A percentile compares a stretch with the other conserved stretches of the same genome.
These are phyloP conservation scores for Bryoglossum gracile DNA, from an alignment of 495 filamentous ascomycete species.

Conservation along the genomic window DNA sequence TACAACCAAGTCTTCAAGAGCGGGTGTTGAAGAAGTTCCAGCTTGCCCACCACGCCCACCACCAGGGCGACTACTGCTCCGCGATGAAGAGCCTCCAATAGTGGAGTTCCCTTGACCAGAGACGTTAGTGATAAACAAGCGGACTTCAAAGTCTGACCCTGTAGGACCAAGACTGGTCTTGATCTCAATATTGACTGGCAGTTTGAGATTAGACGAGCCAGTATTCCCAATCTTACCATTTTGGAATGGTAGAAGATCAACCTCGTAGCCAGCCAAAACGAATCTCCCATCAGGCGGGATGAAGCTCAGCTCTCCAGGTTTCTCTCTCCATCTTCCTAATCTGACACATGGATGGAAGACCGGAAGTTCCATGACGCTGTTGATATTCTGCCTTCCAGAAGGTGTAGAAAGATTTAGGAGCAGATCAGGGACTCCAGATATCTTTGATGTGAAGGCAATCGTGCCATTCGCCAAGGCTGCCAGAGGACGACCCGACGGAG, in stretches of 20 bases:
- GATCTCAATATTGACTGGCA: conserved; percentile 78
- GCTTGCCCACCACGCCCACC: conserved; percentile 44
- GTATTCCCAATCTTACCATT: conserved; percentile 26
- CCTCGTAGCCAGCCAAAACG: conserved; percentile 88
- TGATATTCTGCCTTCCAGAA: conserved; percentile 66
- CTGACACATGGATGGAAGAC: conserved; percentile 97
- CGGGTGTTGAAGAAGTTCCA: conserved; percentile 48
- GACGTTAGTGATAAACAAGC: conserved; percentile 60
- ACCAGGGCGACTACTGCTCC: conserved; percentile 12
- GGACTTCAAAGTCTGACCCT: conserved; percentile 84
- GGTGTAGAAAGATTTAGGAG: conserved; percentile 70
- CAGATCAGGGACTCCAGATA: conserved; percentile 90
- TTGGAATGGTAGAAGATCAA: conserved; percentile 70
- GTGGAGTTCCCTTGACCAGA: conserved; percentile 41
- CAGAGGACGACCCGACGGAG: conserved; percentile 81
- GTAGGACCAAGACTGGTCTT: conserved; percentile 65
- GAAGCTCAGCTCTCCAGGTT: conserved; percentile 85
- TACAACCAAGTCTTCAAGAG: conserved; percentile 73
- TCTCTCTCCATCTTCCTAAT: conserved; percentile 74
- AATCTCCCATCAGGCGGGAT: conserved; percentile 95
- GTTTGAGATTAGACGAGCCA: conserved; percentile 53
- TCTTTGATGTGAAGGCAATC: conserved; percentile 89
- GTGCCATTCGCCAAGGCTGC: conserved; percentile 85
- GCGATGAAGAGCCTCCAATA: conserved; percentile 14
- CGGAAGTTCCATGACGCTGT: conserved; percentile 70